A percentile compares a stretch with the other conserved stretches of the same genome.
Conservation (phyloP, 2,329 filamentous ascomycete species). For the Pezicula carpinea region DNA sequence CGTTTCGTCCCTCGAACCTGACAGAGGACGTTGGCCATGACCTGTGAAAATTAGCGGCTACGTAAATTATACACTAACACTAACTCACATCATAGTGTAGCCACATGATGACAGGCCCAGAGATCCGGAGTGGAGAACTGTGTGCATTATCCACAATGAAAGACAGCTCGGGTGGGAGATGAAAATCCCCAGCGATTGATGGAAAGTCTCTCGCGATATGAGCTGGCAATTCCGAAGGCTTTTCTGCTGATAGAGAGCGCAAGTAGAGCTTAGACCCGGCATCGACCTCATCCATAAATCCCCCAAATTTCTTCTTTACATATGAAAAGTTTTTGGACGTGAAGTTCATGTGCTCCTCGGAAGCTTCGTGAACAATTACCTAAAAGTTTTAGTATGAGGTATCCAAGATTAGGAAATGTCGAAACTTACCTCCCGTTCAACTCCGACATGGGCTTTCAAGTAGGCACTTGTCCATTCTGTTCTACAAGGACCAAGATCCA, state of each 20-base stretch:
- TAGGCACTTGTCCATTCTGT: conserved; percentile 65
- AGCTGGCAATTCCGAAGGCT: conserved; percentile 67
- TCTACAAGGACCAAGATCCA: conserved; percentile 64
- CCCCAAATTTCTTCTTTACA: conserved; percentile 59
- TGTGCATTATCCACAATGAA: conserved; percentile 60
- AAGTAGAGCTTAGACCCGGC: conserved; percentile 66
- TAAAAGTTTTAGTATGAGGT: conserved; percentile 28
- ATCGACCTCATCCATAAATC: conserved; percentile 59
- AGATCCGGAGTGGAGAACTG: conserved; percentile 75
- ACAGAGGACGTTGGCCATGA: conserved; percentile 83
- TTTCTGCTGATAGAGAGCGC: conserved; percentile 67
- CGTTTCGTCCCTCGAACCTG: conserved; percentile 72
- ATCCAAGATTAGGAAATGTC: conserved; percentile 2
- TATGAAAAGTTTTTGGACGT: conserved; percentile 80
- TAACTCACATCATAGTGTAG: conserved; percentile 73
- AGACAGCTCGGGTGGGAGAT: conserved; percentile 56
- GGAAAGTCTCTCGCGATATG: conserved; percentile 69
- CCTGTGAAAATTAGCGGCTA: conserved; percentile 38
- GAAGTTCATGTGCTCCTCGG: conserved; percentile 69
- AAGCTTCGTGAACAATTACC: conserved; percentile 71
- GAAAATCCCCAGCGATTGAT: conserved; percentile 63
- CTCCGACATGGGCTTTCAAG: conserved; percentile 57
- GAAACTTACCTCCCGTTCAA: conserved; percentile 51
- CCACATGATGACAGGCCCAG: conserved; percentile 81
- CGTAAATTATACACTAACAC: neutral